These are phyloP conservation scores for Sisymbrium irio DNA, from an alignment of 345 rosid genomes.

Conservation along the genomic window DNA sequence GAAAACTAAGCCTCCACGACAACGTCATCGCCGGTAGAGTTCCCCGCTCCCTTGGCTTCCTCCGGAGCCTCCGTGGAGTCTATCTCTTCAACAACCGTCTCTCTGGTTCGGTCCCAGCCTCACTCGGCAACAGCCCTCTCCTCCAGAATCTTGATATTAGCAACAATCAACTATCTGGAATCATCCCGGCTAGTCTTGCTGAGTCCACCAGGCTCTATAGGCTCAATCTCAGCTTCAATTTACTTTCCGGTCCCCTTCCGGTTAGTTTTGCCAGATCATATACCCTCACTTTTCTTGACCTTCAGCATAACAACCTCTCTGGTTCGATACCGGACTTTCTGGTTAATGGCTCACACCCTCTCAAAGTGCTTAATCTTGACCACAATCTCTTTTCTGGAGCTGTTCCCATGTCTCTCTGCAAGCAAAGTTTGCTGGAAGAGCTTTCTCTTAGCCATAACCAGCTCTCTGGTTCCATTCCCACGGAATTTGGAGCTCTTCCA, in stretches of 20 bases:
- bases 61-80: slow-evolving; percentile 69
- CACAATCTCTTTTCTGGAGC: slow-evolving; percentile 57
- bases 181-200: slow-evolving; percentile 63
- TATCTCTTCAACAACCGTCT: slow-evolving; percentile 89
- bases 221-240: slow-evolving; percentile 72
- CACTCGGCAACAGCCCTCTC: slow-evolving; percentile 59
- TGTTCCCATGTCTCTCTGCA: slow-evolving; percentile 52
- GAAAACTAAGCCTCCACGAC: slow-evolving; percentile 82
- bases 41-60: slow-evolving; percentile 77
- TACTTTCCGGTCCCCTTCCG: slow-evolving; percentile 61
- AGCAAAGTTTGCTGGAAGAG: slow-evolving; percentile 50
- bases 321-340: slow-evolving; percentile 62
- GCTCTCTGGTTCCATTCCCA: slow-evolving; percentile 55
- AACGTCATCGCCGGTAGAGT: slow-evolving; percentile 63
- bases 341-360: slow-evolving; percentile 43
- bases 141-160: slow-evolving; percentile 79
- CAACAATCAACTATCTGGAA: slow-evolving; percentile 57
- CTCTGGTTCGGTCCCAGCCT: slow-evolving; percentile 75
- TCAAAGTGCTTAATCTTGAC: slow-evolving; percentile 43
- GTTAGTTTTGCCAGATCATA: slow-evolving; percentile 41
- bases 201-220: slow-evolving; percentile 63
- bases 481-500: slow-evolving; percentile 48
- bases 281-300: slow-evolving; percentile 64
- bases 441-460: slow-evolving; percentile 60
- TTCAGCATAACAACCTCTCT: slow-evolving; percentile 71